phyloP scores from a whole-genome alignment of 257 asterid genomes.

The Marsdenia floribunda region DNA sequence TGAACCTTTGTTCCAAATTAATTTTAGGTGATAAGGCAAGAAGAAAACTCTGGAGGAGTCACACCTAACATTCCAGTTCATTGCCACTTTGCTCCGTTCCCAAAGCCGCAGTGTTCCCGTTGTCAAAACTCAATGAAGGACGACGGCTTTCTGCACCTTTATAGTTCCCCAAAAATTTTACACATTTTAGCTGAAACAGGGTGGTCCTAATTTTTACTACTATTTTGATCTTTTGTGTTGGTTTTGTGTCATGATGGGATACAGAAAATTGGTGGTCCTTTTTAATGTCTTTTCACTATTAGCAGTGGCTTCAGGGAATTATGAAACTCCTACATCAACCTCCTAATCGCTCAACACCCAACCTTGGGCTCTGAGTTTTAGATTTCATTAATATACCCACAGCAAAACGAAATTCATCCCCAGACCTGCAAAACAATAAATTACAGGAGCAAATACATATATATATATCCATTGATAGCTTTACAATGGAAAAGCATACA shows the following conservation, averaged over 20 bases:
- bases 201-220: too few relatives aligned
- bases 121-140: too few relatives aligned
- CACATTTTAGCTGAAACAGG: too few relatives aligned
- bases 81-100: not conserved
- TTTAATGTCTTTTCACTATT: not conserved
- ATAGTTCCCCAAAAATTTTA: too few relatives aligned
- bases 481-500: not conserved
- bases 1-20: not conserved
- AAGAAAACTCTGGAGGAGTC: not conserved
- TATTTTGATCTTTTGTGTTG: too few relatives aligned
- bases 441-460: not conserved
- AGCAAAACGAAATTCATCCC: too few relatives aligned
- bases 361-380: too few relatives aligned
- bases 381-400: too few relatives aligned
- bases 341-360: not conserved
- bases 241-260: not conserved
- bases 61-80: not conserved
- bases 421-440: too few relatives aligned
- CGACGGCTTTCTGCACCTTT: too few relatives aligned
- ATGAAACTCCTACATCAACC: not conserved
- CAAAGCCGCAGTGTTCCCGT: too few relatives aligned
- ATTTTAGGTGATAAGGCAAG: not conserved
- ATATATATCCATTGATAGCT: not conserved
- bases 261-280: slow-evolving; percentile 3
- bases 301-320: not conserved